Base-by-base conservation (phyloP, 257 asterid species). In the Gardenia jasminoides region DNA sequence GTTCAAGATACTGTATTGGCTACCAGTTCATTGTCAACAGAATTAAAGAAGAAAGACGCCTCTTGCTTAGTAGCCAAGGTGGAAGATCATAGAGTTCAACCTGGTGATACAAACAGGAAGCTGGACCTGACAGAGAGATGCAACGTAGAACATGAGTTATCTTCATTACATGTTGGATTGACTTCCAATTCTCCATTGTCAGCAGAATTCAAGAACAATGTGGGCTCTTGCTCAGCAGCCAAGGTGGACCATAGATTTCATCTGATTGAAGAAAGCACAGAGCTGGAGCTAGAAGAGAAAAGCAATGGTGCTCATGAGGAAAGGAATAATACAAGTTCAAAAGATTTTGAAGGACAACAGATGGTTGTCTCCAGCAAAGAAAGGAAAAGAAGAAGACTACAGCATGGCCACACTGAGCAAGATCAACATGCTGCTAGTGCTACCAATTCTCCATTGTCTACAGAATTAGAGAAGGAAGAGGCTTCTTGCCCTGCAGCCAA, bases 381-480 rank as follows among this genome's bases (percentile, higher is more conserved):
- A 74, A 24, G 26, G 58, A 10, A 10, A 39, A 24, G 43, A 74
- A 48, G 72, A 47, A 36, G 67, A 26, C n/a, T 50, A 54, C 36
- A 78, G 75, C 61, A 52, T 28, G 28, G 69, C 46, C 36, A 73
- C 50, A 68, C 86, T 36, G 70, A 5, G 67, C 74, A 80, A 58
- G 74, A 82, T 65, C 50, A 59, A 7, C 15, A 59, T 22, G 30
- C 65, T 56, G 64, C 24, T 19, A 19, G 7, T n/a, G 30, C 66
- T 24, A 24, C 31, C 5, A 24, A 10, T 59, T 24, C 56, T 50
- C 56, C 66, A 59, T 59, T 75, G 74, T 64, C 68, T 61, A 74
- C 80, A 47, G 79, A 65, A 64, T 1, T 76, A 44, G 64, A 66
- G 80, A 67, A 66, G 24, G 47, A 47, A 30, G 65, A 30, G 74